These are phyloP conservation scores for Cercospora sp. DNA, from an alignment of 2,329 filamentous ascomycete species.

Conservation along the genomic window DNA sequence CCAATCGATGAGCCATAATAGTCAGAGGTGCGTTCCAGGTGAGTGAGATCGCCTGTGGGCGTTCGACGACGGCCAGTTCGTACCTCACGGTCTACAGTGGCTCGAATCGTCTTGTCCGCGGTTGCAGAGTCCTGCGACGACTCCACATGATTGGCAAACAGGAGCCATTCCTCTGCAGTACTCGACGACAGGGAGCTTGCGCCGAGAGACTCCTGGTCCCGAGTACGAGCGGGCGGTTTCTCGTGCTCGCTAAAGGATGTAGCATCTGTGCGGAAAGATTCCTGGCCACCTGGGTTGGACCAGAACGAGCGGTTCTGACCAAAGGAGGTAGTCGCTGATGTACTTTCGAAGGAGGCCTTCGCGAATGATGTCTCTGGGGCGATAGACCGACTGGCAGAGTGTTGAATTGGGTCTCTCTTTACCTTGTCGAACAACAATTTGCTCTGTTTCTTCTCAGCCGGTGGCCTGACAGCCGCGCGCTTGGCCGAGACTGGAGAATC, in stretches of 20 bases:
- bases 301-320: constrained; percentile 12
- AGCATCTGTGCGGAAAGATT: constrained; percentile 14
- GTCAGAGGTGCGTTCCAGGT: neutral
- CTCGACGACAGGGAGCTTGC: constrained; percentile 14
- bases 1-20: neutral
- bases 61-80: neutral
- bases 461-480: neutral
- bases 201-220: neutral
- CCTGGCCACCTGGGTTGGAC: constrained; percentile 14
- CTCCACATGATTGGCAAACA: neutral
- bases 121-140: constrained; percentile 12
- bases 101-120: constrained; percentile 8
- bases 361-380: neutral
- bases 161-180: constrained; percentile 8
- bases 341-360: constrained; percentile 9
- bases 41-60: neutral
- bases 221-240: neutral
- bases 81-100: neutral
- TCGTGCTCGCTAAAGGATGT: constrained; percentile 21
- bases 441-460: neutral
- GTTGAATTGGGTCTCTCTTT: neutral
- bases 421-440: neutral
- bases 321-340: constrained; percentile 18
- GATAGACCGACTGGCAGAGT: neutral
- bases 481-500: neutral